phyloP scores from a whole-genome alignment of 208 protist genomes.

The Herpetomonas samuelpessoai region DNA sequence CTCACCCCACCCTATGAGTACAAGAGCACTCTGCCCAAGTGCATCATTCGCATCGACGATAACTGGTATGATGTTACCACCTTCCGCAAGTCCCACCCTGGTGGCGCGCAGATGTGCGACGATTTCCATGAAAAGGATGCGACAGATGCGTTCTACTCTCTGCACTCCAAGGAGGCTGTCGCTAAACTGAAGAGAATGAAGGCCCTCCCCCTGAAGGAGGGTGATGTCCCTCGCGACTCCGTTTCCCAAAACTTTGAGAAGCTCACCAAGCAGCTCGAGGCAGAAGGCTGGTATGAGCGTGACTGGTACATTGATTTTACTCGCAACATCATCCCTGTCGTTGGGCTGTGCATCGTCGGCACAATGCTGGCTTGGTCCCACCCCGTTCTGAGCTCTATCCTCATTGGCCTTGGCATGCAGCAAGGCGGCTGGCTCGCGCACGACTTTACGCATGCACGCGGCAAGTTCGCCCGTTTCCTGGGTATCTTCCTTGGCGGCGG shows the following conservation, averaged over 20 bases:
- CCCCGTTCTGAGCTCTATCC: slow-evolving; percentile 49
- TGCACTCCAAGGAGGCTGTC: slow-evolving; percentile 77
- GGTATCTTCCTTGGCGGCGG: slow-evolving; percentile 40
- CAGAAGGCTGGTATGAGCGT: slow-evolving; percentile 62
- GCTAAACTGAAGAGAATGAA: slow-evolving; percentile 78
- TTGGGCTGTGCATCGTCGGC: slow-evolving; percentile 53
- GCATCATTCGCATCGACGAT: slow-evolving; percentile 70
- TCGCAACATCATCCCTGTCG: slow-evolving; percentile 60
- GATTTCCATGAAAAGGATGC: slow-evolving; percentile 74
- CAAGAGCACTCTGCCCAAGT: slow-evolving; percentile 65
- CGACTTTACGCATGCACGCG: slow-evolving; percentile 62
- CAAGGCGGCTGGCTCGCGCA: slow-evolving; percentile 79
- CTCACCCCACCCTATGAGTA: slow-evolving; percentile 54
- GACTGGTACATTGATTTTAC: slow-evolving; percentile 65
- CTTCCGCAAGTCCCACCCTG: slow-evolving; percentile 74
- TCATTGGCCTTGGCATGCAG: slow-evolving; percentile 76
- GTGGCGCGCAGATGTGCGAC: slow-evolving; percentile 68
- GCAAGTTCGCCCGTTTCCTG: slow-evolving; percentile 43
- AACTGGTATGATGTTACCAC: slow-evolving; percentile 80
- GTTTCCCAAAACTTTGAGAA: slow-evolving; percentile 64
- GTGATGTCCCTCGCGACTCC: slow-evolving; percentile 46
- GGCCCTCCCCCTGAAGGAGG: slow-evolving; percentile 59
- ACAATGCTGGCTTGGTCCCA: slow-evolving; percentile 49
- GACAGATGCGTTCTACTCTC: slow-evolving; percentile 76
- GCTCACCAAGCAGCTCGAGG: slow-evolving; percentile 52